These are phyloP conservation scores for Cylindrotheca closterium DNA, from an alignment of 108 stramenopile genomes.

Conservation along the genomic window DNA sequence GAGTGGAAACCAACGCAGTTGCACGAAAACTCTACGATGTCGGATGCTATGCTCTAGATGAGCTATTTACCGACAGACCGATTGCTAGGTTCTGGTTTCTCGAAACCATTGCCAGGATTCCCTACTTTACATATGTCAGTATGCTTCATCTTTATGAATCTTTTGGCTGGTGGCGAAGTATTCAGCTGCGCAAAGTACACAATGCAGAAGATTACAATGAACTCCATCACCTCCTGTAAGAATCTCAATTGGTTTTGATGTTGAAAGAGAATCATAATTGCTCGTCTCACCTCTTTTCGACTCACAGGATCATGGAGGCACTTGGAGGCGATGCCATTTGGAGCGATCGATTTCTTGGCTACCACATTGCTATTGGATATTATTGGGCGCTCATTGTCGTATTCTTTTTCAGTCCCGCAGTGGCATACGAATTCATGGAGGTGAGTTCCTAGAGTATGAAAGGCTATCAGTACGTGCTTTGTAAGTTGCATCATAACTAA, in stretches of 20 bases:
- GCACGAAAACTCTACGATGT: slow-evolving; percentile 33
- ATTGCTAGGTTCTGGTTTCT: slow-evolving; percentile 73
- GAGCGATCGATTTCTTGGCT: slow-evolving; percentile 77
- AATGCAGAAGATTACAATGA: slow-evolving; percentile 81
- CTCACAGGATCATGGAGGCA: slow-evolving; percentile 91
- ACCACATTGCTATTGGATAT: slow-evolving; percentile 85
- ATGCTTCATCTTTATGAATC: slow-evolving; percentile 93
- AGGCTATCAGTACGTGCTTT: neutral
- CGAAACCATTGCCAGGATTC: slow-evolving; percentile 90
- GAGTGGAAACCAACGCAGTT: slow-evolving; percentile 22
- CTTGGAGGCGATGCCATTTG: slow-evolving; percentile 81
- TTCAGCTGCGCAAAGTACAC: slow-evolving; percentile 82
- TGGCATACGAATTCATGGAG: slow-evolving; percentile 78
- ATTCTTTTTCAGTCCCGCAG: slow-evolving; percentile 50
- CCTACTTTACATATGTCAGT: slow-evolving; percentile 89
- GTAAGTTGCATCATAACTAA: neutral
- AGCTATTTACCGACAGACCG: slow-evolving; percentile 40
- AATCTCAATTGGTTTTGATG: neutral
- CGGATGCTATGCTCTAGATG: slow-evolving; percentile 48
- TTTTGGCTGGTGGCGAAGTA: slow-evolving; percentile 79
- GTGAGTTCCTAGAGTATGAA: no score
- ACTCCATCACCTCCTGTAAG: slow-evolving; percentile 25
- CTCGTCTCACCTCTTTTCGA: slow-evolving; percentile 85
- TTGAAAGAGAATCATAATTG: slow-evolving; percentile 14
- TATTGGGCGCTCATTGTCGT: slow-evolving; percentile 62